Conservation (phyloP, 371 early-diverging fungal genomes). For the Mucor indicus region DNA sequence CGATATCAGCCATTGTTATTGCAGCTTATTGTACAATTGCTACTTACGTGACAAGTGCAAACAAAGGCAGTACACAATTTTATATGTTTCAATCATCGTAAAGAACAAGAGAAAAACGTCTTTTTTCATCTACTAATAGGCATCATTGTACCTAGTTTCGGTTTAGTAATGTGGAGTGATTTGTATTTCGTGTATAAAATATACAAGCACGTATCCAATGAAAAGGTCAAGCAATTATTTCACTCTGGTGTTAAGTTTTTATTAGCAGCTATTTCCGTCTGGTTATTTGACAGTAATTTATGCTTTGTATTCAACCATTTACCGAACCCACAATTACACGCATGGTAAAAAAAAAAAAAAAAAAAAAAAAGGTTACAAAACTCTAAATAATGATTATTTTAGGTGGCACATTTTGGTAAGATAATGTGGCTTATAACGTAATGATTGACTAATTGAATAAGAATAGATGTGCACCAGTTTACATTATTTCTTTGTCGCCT, state of each 20-base stretch:
- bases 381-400: conserved; percentile 3
- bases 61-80: conserved; percentile 37
- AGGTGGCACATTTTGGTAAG: conserved; percentile 44
- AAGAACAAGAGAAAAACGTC: neutral
- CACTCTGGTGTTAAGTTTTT: conserved; percentile 30
- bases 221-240: conserved; percentile 25
- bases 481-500: conserved; percentile 38
- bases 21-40: conserved; percentile 32
- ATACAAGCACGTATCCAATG: conserved; percentile 18
- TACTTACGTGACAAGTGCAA: conserved; percentile 36
- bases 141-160: too few species aligned
- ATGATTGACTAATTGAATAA: neutral
- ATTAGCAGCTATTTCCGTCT: conserved; percentile 24
- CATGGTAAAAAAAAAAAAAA: conserved; percentile 20
- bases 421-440: neutral
- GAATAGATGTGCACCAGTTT: conserved; percentile 38
- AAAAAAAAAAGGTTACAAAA: conserved; percentile 1
- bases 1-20: conserved; percentile 16
- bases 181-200: conserved; percentile 37
- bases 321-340: conserved; percentile 35
- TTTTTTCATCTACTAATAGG: too few species aligned
- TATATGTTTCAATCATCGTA: conserved; percentile 44
- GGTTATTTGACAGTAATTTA: conserved; percentile 40
- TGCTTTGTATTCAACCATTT: conserved; percentile 28
- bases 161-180: conserved; percentile 44